Percentiles rank a stretch among this genome's conserved stretches.
phyloP scores from a whole-genome alignment of 2,329 filamentous ascomycete species.

The Alternaria rosae region DNA sequence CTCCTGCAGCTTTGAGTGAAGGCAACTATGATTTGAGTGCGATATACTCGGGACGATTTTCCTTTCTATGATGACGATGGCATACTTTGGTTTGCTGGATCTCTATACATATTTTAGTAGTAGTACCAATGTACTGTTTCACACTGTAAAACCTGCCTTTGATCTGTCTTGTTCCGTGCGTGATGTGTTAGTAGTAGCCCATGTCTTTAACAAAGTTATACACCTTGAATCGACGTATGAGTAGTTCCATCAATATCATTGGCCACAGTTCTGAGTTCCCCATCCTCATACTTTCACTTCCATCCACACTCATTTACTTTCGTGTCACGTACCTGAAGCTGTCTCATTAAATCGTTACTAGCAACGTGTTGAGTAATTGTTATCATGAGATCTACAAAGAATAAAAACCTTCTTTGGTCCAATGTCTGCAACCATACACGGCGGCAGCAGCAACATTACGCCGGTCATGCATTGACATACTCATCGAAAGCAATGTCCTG shows the following conservation, averaged over 20 bases:
- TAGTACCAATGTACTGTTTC: not conserved
- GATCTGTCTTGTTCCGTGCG: not conserved
- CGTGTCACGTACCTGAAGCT: not conserved
- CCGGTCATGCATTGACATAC: not conserved
- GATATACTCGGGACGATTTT: not conserved
- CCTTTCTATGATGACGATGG: not conserved
- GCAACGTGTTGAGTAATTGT: accelerated
- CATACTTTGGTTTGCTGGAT: not conserved
- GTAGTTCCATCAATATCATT: not conserved
- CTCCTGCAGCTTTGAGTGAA: not conserved
- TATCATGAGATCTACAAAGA: not conserved
- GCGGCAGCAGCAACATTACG: not conserved
- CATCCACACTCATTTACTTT: not conserved
- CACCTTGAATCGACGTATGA: too few species aligned
- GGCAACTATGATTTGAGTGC: not conserved
- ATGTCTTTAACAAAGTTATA: not conserved
- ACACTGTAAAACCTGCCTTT: not conserved
- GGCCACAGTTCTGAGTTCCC: not conserved
- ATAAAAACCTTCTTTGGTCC: not conserved
- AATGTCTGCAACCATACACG: not conserved
- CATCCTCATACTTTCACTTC: not conserved
- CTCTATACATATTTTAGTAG: not conserved
- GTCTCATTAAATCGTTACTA: accelerated
- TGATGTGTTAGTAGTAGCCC: not conserved
- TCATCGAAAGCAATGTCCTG: not conserved